Percentiles rank a stretch among this genome's conserved stretches.
These are phyloP conservation scores for Lepidium aucheri DNA, from an alignment of 345 rosid genomes.

Conservation along the genomic window DNA sequence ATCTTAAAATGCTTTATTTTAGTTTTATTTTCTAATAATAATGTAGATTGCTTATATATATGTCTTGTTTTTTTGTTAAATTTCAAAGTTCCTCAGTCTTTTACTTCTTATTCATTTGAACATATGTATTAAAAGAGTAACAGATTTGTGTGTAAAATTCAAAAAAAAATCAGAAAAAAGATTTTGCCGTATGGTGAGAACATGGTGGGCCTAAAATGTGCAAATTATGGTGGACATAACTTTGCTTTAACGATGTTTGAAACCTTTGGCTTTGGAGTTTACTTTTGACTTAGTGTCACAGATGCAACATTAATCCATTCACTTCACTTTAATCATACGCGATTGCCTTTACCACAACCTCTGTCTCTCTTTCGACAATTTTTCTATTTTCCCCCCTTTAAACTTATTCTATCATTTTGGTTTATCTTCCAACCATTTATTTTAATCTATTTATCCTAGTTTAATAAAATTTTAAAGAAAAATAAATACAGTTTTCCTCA, in stretches of 20 bases:
- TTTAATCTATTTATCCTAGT: background rate
- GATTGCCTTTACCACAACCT: slow-evolving; percentile 12
- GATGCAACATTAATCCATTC: slow-evolving; percentile 16
- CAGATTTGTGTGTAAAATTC: background rate
- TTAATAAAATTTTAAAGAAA: background rate
- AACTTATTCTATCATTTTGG: background rate
- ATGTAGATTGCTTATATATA: background rate
- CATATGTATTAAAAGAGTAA: background rate
- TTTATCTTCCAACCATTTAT: background rate
- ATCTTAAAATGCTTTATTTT: background rate
- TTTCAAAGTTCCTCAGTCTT: background rate
- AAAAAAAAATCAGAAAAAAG: background rate
- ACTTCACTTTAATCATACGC: slow-evolving; percentile 20
- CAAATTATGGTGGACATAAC: slow-evolving; percentile 6
- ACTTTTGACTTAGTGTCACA: slow-evolving; percentile 27
- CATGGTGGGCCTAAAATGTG: slow-evolving; percentile 22
- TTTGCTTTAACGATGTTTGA: slow-evolving; percentile 20
- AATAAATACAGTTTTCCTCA: background rate
- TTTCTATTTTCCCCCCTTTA: background rate
- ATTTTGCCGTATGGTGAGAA: slow-evolving; percentile 3
- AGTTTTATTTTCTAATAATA: background rate
- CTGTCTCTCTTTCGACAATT: background rate
- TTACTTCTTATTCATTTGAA: background rate
- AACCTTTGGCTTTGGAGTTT: slow-evolving; percentile 22
- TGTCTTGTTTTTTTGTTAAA: background rate